Evolutionary conservation across 2,329 filamentous ascomycete species (phyloP).

Genomic region (Fusarium verrucosum): DNA sequence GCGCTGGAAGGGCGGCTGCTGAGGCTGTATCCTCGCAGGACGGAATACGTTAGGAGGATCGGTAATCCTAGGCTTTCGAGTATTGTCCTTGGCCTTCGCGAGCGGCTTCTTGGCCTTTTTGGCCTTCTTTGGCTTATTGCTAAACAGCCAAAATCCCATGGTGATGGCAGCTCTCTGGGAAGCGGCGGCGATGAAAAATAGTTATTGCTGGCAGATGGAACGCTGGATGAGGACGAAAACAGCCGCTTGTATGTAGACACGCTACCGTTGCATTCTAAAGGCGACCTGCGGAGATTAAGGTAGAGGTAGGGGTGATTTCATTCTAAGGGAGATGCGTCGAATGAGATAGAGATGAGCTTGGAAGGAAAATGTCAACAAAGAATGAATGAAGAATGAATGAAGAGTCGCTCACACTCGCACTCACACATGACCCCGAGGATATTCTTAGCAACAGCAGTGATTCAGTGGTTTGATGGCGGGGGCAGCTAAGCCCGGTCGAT

Average conservation of each 20-base stretch:
- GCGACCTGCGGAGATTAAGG: no score
- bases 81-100: not conserved
- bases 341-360: no score
- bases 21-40: not conserved
- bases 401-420: not conserved
- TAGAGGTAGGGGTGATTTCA: no score
- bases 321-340: not conserved
- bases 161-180: conserved; percentile 72
- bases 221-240: conserved; percentile 52
- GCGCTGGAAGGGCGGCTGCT: not conserved
- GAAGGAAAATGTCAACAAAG: conserved; percentile 4
- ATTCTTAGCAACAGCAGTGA: conserved; percentile 36
- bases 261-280: conserved; percentile 83
- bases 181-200: conserved; percentile 83
- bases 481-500: conserved; percentile 25
- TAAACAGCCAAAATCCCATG: conserved; percentile 4
- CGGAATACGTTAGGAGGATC: conserved; percentile 17
- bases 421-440: conserved; percentile 29
- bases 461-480: conserved; percentile 18
- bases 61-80: conserved; percentile 9
- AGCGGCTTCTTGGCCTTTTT: conserved; percentile 12
- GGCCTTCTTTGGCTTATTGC: not conserved
- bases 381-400: conserved; percentile 14
- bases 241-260: conserved; percentile 85
- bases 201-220: conserved; percentile 83